Evolutionary conservation across 306 rosid species (phyloP), one percentile per base, ranked within the genome.

Genomic region (Acacia melanoxylon): DNA sequence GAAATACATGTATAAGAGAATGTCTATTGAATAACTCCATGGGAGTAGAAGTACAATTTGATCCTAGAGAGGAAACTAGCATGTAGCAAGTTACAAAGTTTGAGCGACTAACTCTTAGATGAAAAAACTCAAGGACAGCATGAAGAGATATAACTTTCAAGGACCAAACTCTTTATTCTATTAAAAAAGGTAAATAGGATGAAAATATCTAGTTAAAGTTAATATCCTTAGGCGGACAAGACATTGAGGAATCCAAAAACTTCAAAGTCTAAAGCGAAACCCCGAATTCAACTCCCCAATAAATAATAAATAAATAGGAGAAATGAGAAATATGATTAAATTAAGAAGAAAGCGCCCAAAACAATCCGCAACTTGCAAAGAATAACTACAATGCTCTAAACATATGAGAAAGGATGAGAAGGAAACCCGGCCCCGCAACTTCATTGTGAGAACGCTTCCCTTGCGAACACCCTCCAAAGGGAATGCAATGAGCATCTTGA

Each of bases 401-500:
- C 8, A 9, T 68, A 20, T 9, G 31, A 54, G 45, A 68, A 10
- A 73, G 69, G 31, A 59, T 14, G 48, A 45, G 40, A 81, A 65
- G 41, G n/a, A 78, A 81, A 95, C 99, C 95, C 91, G 90, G 87
- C 99, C 99, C 3, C 98, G 98, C 84, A 95, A 83, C 81, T 89
- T 93, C 91, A 95, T 91, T 8, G 90, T 88, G 82, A 95, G 90
- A 45, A 95, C 94, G 61, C 96, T 89, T n/a, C 97, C 98, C 78
- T 92, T 95, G 52, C 91, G 97, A 22, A 95, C 93, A 9, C 98
- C 95, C 77, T 93, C 93, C 97, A 97, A 92, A 10, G 99, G 99
- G 79, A 70, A 88, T 1, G 98, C 99, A 54, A 88, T 31, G 6
- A 95, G 84, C 99, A 90, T 93, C 82, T 85, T 89, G 40, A 93